A percentile compares a stretch with the other conserved stretches of the same genome.
phyloP scores from a whole-genome alignment of 257 asterid species.

The Solanum peruvianum region DNA sequence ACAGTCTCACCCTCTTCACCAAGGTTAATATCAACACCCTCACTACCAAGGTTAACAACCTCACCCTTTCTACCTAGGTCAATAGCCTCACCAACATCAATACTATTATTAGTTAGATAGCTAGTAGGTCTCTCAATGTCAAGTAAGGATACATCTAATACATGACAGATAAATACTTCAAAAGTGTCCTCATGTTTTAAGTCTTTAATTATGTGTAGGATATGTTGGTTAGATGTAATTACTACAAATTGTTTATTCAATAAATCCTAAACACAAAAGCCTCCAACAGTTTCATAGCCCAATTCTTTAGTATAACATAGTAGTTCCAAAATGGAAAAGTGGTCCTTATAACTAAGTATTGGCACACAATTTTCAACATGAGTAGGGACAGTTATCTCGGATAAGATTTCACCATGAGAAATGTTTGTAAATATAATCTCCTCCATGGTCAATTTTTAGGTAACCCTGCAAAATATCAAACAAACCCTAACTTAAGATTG shows the following conservation, averaged over 20 bases:
- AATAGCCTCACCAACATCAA: not conserved
- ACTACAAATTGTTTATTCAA: no score
- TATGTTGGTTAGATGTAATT: not conserved
- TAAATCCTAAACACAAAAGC: not conserved
- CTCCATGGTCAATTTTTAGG: not conserved
- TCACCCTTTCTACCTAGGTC: not conserved
- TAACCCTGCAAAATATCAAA: not conserved
- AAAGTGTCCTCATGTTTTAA: not conserved
- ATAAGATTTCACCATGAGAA: not conserved
- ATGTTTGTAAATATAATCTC: not conserved
- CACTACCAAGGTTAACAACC: no score
- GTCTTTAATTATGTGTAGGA: not conserved
- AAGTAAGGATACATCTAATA: not conserved
- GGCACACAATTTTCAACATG: not conserved
- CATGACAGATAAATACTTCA: not conserved
- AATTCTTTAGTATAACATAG: not conserved
- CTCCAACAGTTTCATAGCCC: not conserved
- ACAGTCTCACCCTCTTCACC: no score
- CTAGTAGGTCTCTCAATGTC: not conserved
- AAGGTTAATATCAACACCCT: no score
- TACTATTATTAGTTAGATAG: not conserved
- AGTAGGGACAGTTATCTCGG: not conserved
- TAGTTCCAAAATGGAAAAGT: not conserved
- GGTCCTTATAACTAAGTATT: not conserved
- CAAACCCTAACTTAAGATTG: not conserved